A percentile compares a stretch with the other conserved stretches of the same genome.
These are phyloP conservation scores for Pythium oligandrum DNA, from an alignment of 352 stramenopile species.

Conservation along the genomic window DNA sequence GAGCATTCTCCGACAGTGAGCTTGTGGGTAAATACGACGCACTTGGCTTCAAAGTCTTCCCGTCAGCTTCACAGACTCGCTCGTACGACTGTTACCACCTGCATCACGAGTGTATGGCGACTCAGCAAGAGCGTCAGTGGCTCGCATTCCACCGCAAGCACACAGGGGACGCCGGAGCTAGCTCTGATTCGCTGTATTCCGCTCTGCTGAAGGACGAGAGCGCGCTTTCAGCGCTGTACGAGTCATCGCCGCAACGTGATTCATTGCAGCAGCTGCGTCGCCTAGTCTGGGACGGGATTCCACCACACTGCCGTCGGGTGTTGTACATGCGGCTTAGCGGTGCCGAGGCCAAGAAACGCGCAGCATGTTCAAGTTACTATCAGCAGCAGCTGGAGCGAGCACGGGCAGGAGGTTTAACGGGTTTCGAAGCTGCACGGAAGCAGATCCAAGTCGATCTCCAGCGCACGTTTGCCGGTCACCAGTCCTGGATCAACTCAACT, in stretches of 20 bases:
- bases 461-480: constrained; percentile 60
- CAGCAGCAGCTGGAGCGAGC: constrained; percentile 7
- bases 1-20: no score
- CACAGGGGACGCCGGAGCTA: no score
- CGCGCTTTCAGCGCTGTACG: background rate
- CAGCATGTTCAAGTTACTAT: constrained; percentile 31
- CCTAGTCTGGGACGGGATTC: constrained; percentile 51
- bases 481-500: constrained; percentile 54
- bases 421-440: constrained; percentile 33
- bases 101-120: constrained; percentile 31
- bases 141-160: constrained; percentile 10
- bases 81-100: constrained; percentile 48
- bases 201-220: no score
- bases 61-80: constrained; percentile 2
- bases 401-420: constrained; percentile 2
- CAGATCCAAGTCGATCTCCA: constrained; percentile 66
- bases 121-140: constrained; percentile 38
- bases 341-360: constrained; percentile 14
- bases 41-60: constrained; percentile 42
- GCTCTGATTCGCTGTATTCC: no score
- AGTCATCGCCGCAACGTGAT: constrained; percentile 4
- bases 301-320: constrained; percentile 26
- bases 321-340: constrained; percentile 51
- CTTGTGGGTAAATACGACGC: constrained; percentile 23
- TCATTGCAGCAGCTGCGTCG: constrained; percentile 12